A percentile compares a stretch with the other conserved stretches of the same genome.
Conservation (phyloP, 768 basidiomycete genomes). For the Macrocybe gigantea region DNA sequence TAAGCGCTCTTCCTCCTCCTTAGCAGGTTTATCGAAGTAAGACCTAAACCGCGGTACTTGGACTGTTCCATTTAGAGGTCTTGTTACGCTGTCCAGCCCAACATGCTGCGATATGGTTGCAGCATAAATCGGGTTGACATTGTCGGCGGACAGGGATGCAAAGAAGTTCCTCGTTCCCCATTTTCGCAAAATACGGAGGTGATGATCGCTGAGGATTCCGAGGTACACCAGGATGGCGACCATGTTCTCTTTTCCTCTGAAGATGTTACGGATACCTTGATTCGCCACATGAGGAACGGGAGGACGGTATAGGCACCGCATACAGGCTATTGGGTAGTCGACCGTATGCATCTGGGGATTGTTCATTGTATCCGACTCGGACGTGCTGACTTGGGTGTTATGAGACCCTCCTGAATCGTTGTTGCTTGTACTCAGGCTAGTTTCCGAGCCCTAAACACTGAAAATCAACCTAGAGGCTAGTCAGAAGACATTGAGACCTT, state of each 20-base stretch:
- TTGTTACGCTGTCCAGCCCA: no score
- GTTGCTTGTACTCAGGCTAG: no score
- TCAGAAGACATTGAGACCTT: no score
- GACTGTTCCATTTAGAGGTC: neutral
- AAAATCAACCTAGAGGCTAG: no score
- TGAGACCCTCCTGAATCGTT: no score
- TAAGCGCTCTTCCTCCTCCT: no score
- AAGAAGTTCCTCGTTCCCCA: slow-evolving; percentile 2
- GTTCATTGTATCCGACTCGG: no score
- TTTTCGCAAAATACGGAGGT: slow-evolving; percentile 1
- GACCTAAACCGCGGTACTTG: no score
- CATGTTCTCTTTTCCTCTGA: neutral
- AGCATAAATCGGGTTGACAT: slow-evolving; percentile 1
- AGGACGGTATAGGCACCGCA: slow-evolving; percentile 1
- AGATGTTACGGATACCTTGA: neutral
- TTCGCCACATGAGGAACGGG: neutral
- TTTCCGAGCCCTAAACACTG: no score
- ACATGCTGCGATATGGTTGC: neutral
- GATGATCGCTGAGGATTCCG: slow-evolving; percentile 6
- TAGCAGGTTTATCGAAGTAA: no score
- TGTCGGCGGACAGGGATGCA: neutral
- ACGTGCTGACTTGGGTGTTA: no score
- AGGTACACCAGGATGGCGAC: neutral
- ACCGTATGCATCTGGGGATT: no score
- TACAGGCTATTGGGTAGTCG: neutral